Base-by-base conservation (phyloP, 768 basidiomycete species). In the Panaeolus papilionaceus region DNA sequence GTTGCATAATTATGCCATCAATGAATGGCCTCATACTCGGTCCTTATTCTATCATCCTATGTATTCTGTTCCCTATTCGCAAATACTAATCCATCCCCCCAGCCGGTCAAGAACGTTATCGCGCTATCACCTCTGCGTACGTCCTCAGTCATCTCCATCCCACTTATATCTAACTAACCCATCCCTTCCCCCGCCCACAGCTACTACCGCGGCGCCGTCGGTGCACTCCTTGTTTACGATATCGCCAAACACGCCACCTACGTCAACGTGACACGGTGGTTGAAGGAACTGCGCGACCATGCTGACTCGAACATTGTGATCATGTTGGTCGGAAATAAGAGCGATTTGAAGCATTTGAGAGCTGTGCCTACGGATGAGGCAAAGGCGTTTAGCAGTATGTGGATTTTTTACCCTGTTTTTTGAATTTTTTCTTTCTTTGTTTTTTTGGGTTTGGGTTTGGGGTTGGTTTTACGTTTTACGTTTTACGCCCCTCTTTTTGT, bases 311-410 rank as follows among this genome's bases (percentile, higher is more conserved):
- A 92, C 83, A 95, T 95, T 68, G 94, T 94, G 64, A 97, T 97
- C 76, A 96, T 96, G 94, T 87, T 96, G 44, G 95, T 97, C 11
- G 95, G 95, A 12, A 98, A 98, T 86, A 98, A 99, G 91, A 96
- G 94, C 78, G 98, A 99, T 87, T 90, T 99, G 86, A 96, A 98
- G 82, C 98, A 99, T 78, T 79, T 98, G 74, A 84, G 98, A 71
- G 97, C 96, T 49, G 96, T 99, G 44, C 92, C 97, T 38, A 99
- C 96, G 38, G 98, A 99, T 62, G 98, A 99, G 84, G 97, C 96
- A 62, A 98, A 94, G 85, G 83, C 83, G 11, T 98, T 98, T 79
- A 82, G 95, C 40, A 85, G 96, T 95, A 78, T 76, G 89, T 86
- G 6, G 5, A 33, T 33, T 33, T 33, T 23, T 23, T 23, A 23